phyloP scores from a whole-genome alignment of 805 yeast genomes.

The Wickerhamiella sergipiensis region DNA sequence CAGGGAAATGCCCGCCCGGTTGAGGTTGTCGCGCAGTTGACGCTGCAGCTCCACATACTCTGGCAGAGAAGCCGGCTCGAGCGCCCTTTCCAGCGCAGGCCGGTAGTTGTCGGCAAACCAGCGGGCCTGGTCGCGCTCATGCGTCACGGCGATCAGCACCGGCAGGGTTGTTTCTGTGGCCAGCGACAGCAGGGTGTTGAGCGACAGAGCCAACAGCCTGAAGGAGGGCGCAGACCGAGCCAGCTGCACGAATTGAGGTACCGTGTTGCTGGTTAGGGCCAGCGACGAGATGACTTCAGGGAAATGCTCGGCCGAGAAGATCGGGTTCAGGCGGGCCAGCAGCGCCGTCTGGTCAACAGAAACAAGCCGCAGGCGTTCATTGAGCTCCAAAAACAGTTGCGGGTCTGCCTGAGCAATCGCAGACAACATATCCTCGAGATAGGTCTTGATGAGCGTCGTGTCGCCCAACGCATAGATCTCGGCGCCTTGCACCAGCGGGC shows the following conservation, averaged over 20 bases:
- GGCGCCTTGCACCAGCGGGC: not conserved
- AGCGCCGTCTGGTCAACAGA: conserved; percentile 4
- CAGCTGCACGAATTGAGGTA: conserved; percentile 13
- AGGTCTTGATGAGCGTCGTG: not conserved
- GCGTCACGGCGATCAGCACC: not conserved
- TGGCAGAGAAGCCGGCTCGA: not conserved
- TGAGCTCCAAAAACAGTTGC: conserved; percentile 10
- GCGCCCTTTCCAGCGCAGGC: not conserved
- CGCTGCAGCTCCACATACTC: not conserved
- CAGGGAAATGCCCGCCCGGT: not conserved
- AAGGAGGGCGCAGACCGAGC: conserved; percentile 6
- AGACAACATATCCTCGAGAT: conserved; percentile 1
- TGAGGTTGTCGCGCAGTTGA: not conserved
- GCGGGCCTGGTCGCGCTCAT: not conserved
- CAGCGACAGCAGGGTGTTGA: conserved; percentile 4
- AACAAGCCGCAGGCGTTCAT: conserved; percentile 8
- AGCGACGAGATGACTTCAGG: conserved; percentile 4
- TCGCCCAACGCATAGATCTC: not conserved
- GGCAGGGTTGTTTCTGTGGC: conserved; percentile 2
- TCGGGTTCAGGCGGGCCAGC: conserved; percentile 8
- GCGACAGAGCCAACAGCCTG: conserved; percentile 6
- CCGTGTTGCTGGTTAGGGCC: conserved; percentile 3
- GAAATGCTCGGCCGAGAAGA: conserved; percentile 5
- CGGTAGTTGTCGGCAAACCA: not conserved
- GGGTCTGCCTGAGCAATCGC: conserved; percentile 3